Conservation (phyloP, 2,329 filamentous ascomycete species). For the Clonostachys rosea region DNA sequence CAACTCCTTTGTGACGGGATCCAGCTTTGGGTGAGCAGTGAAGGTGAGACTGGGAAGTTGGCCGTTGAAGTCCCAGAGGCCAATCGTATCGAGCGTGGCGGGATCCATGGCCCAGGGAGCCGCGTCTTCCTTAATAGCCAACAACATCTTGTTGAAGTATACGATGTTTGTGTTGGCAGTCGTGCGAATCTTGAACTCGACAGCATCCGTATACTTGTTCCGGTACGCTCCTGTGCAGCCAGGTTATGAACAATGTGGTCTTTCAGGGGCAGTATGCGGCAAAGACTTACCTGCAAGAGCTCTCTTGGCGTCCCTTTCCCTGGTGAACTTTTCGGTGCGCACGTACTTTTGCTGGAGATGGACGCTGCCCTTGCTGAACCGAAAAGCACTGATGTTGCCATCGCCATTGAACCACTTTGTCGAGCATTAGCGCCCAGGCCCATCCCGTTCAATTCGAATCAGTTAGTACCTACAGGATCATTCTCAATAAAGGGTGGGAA, state of each 20-base stretch:
- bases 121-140: constrained; percentile 42
- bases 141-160: constrained; percentile 38
- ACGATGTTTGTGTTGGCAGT: constrained; percentile 47
- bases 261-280: too few relatives aligned
- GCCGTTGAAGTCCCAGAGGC: constrained; percentile 33
- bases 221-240: constrained; percentile 27
- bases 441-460: too few relatives aligned
- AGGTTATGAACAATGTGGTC: too few relatives aligned
- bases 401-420: constrained; percentile 25
- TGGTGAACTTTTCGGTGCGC: constrained; percentile 27
- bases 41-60: constrained; percentile 29
- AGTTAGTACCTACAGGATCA: too few relatives aligned
- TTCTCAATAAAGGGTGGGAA: too few relatives aligned
- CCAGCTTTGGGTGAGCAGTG: constrained; percentile 35
- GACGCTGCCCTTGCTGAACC: constrained; percentile 18
- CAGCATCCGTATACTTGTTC: constrained; percentile 29
- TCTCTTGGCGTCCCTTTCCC: constrained; percentile 20
- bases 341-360: constrained; percentile 27
- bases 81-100: constrained; percentile 31
- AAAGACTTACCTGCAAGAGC: too few relatives aligned
- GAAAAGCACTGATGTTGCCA: constrained; percentile 27
- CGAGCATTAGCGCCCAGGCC: too few relatives aligned
- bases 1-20: constrained; percentile 30
- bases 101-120: constrained; percentile 35
- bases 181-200: constrained; percentile 12